phyloP scores from a whole-genome alignment of 1,139 yeast genomes.

The Blastobotrys petasosporus region DNA sequence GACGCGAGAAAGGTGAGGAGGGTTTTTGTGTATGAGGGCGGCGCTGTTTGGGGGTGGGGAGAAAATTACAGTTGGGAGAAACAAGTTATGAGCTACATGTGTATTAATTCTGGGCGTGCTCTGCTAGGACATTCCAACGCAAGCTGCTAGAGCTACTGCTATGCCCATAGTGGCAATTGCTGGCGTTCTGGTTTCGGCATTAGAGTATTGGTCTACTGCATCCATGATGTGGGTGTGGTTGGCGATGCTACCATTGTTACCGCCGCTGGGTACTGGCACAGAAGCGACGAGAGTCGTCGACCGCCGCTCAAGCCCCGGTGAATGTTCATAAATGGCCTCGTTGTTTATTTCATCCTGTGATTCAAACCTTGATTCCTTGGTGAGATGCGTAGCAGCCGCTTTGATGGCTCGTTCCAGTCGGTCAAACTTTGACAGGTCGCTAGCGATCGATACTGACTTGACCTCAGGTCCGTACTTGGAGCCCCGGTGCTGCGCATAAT shows the following conservation, averaged over 20 bases:
- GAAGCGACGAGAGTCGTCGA: not conserved
- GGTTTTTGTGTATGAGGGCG: not conserved
- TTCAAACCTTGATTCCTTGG: too few relatives aligned
- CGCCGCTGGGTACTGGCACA: too few relatives aligned
- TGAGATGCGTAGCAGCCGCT: not conserved
- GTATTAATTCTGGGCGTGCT: not conserved
- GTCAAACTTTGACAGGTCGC: slow-evolving; percentile 4
- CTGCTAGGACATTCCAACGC: slow-evolving; percentile 4
- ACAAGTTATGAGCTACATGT: too few relatives aligned
- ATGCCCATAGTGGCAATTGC: slow-evolving; percentile 11
- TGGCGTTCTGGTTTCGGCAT: not conserved
- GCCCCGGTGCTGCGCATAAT: slow-evolving; percentile 6
- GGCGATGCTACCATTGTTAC: too few relatives aligned
- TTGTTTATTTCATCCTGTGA: not conserved
- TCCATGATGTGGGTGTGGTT: not conserved
- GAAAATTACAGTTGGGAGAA: not conserved
- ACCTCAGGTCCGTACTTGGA: slow-evolving; percentile 4
- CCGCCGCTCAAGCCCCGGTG: not conserved
- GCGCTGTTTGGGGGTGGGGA: too few relatives aligned
- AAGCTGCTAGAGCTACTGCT: slow-evolving; percentile 11
- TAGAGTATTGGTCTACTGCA: not conserved
- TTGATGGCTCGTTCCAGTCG: slow-evolving; percentile 9
- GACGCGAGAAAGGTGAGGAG: too few relatives aligned
- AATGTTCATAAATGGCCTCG: not conserved
- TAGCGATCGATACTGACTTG: slow-evolving; percentile 5